Evolutionary conservation across 2,329 filamentous ascomycete genomes (phyloP), one percentile per base, ranked within the genome.

Genomic region (Cytospora chrysosperma): DNA sequence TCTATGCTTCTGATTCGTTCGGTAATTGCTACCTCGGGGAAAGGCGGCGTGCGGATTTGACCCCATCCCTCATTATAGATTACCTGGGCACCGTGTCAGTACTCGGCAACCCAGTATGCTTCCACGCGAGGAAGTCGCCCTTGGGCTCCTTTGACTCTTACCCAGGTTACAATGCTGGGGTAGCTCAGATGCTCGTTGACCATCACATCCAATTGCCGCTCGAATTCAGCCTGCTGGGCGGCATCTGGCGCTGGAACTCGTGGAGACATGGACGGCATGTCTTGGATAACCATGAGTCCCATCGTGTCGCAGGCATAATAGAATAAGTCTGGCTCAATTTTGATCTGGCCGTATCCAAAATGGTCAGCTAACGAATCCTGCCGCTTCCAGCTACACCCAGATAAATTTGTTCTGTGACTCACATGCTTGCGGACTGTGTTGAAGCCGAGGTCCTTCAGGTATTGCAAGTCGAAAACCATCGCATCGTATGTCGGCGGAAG

Each of bases 1-100:
- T 92, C 89, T 2, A 89, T 73, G 1, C 76, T 68, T 52, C 79
- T 79, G 2, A 91, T 80, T 0, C 81, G 72, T 1, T 83, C 77
- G 0, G 85, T 84, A 15, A 91, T 75, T 4, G 72, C 75, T 17
- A 81, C 81, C 66, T 91, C 88, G 0, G 86, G 85, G 67, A 79
- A 81, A 9, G 78, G 78, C 0, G 74, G 72, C 0, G 77, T 69
- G 2, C 71, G 78, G 2, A 83, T 74, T 69, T 91, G 88, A 2
- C 85, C 88, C 88, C 88, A 91, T 51, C 87, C 88, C 72, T 91
- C 88, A 70, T 91, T 90, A 73, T 90, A 91, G 68, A 91, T 85
- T 19, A 88, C 77, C 83, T 65, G 34, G 26, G n/a, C n/a, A n/a
- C 28, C 28, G 28, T 30, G n/a, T n/a, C n/a, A n/a, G n/a, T n/a